phyloP scores from a whole-genome alignment of 495 filamentous ascomycete species.

The Evernia prunastri region DNA sequence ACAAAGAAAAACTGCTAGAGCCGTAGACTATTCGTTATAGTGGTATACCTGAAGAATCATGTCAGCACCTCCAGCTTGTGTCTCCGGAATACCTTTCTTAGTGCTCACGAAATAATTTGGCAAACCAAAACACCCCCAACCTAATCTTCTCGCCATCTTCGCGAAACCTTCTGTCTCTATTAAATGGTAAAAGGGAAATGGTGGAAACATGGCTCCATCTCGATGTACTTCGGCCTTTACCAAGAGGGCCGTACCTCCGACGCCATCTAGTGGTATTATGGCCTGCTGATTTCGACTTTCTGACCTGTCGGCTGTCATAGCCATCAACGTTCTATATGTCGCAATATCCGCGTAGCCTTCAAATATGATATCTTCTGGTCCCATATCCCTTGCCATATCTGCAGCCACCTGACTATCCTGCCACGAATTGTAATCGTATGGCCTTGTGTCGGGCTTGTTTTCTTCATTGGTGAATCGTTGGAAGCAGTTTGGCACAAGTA shows the following conservation, averaged over 20 bases:
- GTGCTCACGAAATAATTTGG: constrained; percentile 89
- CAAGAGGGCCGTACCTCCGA: constrained; percentile 86
- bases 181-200: constrained; percentile 91
- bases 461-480: constrained; percentile 79
- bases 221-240: constrained; percentile 97
- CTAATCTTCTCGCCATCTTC: constrained; percentile 86
- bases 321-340: constrained; percentile 88
- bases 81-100: background rate
- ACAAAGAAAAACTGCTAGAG: constrained; percentile 3
- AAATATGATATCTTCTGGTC: constrained; percentile 79
- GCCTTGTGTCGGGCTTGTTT: constrained; percentile 62
- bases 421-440: constrained; percentile 98
- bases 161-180: constrained; percentile 98
- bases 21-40: constrained; percentile 68
- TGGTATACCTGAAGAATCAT: constrained; percentile 62
- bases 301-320: constrained; percentile 57
- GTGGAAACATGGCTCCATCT: constrained; percentile 97
- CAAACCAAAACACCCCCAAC: constrained; percentile 75
- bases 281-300: constrained; percentile 48
- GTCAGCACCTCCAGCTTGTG: constrained; percentile 19
- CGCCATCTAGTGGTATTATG: constrained; percentile 76
- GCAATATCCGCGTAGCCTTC: constrained; percentile 91
- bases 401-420: constrained; percentile 74
- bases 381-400: constrained; percentile 70
- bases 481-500: constrained; percentile 93